Percentiles rank a stretch among this genome's conserved stretches.
These are phyloP conservation scores for Alternaria ethzedia DNA, from an alignment of 2,329 filamentous ascomycete genomes.

Conservation along the genomic window DNA sequence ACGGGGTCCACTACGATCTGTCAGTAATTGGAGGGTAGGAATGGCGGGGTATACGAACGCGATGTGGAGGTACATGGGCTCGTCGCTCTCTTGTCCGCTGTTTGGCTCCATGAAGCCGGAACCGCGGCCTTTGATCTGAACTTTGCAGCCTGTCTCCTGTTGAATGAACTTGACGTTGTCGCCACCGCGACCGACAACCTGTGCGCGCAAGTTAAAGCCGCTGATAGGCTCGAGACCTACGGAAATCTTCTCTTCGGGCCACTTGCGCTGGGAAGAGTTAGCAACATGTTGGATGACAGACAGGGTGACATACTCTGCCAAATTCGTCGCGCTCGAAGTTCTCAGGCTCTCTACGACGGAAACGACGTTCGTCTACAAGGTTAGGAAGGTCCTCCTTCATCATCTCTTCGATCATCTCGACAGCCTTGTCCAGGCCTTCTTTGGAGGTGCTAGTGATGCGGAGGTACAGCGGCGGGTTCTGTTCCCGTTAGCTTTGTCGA, in stretches of 20 bases:
- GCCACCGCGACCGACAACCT: conserved; percentile 93
- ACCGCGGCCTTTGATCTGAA: conserved; percentile 96
- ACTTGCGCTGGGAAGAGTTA: conserved; percentile 77
- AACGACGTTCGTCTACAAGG: conserved; percentile 90
- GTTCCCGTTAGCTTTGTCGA: conserved; percentile 3
- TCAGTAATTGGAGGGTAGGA: conserved; percentile 15
- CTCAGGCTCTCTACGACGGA: conserved; percentile 81
- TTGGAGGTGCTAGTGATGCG: conserved; percentile 94
- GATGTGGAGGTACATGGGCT: conserved; percentile 96
- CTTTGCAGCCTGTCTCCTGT: conserved; percentile 90
- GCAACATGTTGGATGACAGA: conserved; percentile 5
- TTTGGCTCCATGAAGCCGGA: conserved; percentile 92
- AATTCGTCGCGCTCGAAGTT: conserved; percentile 88
- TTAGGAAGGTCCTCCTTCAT: conserved; percentile 97
- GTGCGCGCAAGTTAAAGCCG: conserved; percentile 94
- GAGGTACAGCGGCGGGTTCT: conserved; percentile 94
- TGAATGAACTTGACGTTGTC: conserved; percentile 99
- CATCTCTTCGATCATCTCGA: conserved; percentile 87
- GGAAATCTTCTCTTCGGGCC: conserved; percentile 94
- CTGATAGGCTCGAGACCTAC: conserved; percentile 89
- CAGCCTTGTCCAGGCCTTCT: conserved; percentile 86
- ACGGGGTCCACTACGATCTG: conserved; percentile 74
- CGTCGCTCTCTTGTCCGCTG: conserved; percentile 89
- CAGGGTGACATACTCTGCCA: conserved; percentile 71
- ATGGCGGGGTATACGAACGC: conserved; percentile 65